Conservation (phyloP, 2,329 filamentous ascomycete species). For the Colletotrichum sublineola region DNA sequence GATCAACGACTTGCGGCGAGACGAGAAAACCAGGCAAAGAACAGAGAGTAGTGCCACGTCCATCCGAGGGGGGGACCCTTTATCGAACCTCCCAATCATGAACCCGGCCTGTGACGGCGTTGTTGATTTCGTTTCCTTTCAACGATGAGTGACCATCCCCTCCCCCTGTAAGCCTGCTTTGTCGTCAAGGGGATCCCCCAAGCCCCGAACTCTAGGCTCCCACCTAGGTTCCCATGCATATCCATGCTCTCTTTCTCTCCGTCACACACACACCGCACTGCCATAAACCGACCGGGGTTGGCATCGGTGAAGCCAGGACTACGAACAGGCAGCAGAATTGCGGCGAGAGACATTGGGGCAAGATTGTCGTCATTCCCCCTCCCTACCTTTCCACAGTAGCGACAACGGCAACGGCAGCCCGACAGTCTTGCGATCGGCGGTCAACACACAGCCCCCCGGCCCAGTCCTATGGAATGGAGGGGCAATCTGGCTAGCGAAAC, state of each 20-base stretch:
- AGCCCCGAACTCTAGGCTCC: not conserved
- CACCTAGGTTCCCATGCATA: not conserved
- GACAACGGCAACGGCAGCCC: not conserved
- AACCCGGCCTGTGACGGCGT: not conserved
- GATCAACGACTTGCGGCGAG: not conserved
- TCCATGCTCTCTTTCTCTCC: not conserved
- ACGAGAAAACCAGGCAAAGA: not conserved
- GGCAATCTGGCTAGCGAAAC: not conserved
- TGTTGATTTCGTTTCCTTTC: not conserved
- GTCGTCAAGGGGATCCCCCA: not conserved
- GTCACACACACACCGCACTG: not conserved
- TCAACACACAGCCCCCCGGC: not conserved
- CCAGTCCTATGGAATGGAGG: not conserved
- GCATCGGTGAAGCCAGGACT: not conserved
- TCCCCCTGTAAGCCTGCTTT: not conserved
- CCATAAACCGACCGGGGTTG: not conserved
- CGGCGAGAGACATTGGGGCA: not conserved
- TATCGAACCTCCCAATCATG: not conserved
- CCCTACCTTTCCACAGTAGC: not conserved
- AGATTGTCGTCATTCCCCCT: not conserved
- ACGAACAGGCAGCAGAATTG: slow-evolving; percentile 1
- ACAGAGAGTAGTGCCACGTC: not conserved
- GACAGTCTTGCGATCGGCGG: not conserved
- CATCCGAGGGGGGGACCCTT: not conserved
- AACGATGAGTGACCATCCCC: not conserved